A percentile compares a stretch with the other conserved stretches of the same genome.
phyloP scores from a whole-genome alignment of 768 basidiomycete genomes.

The Boletus barrowsii region DNA sequence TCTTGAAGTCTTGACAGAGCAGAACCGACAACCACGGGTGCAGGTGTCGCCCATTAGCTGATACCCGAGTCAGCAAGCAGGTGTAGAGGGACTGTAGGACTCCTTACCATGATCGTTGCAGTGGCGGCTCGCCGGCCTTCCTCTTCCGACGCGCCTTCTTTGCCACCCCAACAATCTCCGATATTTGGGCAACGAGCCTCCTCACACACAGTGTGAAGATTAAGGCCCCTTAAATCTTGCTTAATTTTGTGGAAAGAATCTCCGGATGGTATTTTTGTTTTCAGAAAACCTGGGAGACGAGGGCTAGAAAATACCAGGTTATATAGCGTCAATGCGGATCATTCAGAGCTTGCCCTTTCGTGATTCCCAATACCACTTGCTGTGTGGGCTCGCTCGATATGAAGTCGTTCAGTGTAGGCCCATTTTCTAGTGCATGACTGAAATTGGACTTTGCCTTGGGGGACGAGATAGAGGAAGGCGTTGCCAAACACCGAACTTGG shows the following conservation, averaged over 20 bases:
- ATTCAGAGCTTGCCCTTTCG: conserved; percentile 51
- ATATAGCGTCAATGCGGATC: neutral
- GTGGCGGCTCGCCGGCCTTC: conserved; percentile 84
- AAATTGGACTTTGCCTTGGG: conserved; percentile 43
- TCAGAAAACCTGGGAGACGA: conserved; percentile 81
- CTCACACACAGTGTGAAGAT: conserved; percentile 95
- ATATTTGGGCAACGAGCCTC: conserved; percentile 99
- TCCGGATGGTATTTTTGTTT: conserved; percentile 90
- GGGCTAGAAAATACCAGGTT: conserved; percentile 47
- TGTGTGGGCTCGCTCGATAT: conserved; percentile 55
- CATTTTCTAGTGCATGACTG: conserved; percentile 51
- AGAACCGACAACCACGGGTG: conserved; percentile 96
- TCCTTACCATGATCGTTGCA: conserved; percentile 93
- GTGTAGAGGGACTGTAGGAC: neutral
- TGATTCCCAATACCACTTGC: conserved; percentile 69
- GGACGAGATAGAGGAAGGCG: conserved; percentile 34
- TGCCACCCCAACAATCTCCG: conserved; percentile 99
- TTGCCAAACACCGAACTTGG: conserved; percentile 45
- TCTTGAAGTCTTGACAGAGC: conserved; percentile 92
- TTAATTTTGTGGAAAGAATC: conserved; percentile 89
- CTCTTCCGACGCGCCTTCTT: conserved; percentile 57
- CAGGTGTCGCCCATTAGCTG: conserved; percentile 99
- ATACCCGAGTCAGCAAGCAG: conserved; percentile 5
- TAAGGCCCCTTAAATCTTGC: conserved; percentile 88
- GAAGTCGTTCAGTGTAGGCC: conserved; percentile 81